Evolutionary conservation across 2,329 filamentous ascomycete species (phyloP).

Genomic region (Fusarium poae): DNA sequence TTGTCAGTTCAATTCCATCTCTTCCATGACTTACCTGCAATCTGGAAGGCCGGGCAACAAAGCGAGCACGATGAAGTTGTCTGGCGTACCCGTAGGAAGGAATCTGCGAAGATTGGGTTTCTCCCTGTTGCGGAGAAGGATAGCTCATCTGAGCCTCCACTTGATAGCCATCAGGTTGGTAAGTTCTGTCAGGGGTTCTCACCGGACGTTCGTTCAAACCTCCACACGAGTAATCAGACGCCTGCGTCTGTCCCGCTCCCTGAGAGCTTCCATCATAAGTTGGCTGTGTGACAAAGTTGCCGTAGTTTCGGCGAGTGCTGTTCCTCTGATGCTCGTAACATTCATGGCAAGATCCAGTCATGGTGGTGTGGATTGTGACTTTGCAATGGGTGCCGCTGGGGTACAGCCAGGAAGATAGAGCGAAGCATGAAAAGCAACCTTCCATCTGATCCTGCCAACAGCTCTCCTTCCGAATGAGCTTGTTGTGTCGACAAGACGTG

Average conservation of each 20-base stretch:
- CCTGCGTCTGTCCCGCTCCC: not conserved
- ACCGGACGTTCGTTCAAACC: not conserved
- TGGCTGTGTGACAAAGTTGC: slow-evolving; percentile 1
- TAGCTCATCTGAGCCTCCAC: not conserved
- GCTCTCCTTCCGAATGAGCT: not conserved
- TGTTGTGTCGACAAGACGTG: slow-evolving; percentile 6
- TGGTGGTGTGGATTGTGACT: not conserved
- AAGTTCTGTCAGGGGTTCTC: slow-evolving; percentile 3
- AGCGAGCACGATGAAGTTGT: not conserved
- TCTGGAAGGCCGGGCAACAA: not conserved
- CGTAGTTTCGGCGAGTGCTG: not conserved
- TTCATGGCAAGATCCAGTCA: not conserved
- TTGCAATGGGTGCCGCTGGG: not conserved
- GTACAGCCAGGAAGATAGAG: not conserved
- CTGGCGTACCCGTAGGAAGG: not conserved
- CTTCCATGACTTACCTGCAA: slow-evolving; percentile 10
- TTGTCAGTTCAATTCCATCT: slow-evolving; percentile 13
- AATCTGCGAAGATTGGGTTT: not conserved
- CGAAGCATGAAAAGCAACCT: slow-evolving; percentile 2
- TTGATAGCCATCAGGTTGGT: slow-evolving; percentile 6
- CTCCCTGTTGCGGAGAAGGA: not conserved
- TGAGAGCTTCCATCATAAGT: not conserved
- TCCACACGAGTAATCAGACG: slow-evolving; percentile 1
- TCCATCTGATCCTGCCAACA: slow-evolving; percentile 20
- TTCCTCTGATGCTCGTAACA: not conserved